Percentiles rank a stretch among this genome's conserved stretches.
phyloP scores from a whole-genome alignment of 169 alveolate species.

The Plasmodium gaboni region DNA sequence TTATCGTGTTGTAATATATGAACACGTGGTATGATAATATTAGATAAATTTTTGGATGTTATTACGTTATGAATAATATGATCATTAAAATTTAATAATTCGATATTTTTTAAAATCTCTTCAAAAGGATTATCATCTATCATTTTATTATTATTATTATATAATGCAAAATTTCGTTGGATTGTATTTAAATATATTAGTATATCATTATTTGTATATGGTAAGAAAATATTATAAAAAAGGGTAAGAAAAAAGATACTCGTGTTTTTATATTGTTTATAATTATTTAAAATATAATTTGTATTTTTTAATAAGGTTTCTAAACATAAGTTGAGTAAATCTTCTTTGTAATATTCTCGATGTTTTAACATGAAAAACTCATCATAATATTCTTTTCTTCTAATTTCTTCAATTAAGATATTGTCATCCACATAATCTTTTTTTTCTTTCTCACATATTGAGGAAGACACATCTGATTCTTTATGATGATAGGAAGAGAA shows the following conservation, averaged over 20 bases:
- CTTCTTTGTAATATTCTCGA: constrained; percentile 74
- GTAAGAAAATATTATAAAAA: constrained; percentile 61
- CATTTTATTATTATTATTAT: neutral
- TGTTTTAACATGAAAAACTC: constrained; percentile 55
- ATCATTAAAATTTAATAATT: constrained; percentile 36
- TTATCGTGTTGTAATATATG: constrained; percentile 58
- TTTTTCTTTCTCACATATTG: neutral
- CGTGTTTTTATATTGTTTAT: constrained; percentile 69
- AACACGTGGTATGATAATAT: constrained; percentile 40
- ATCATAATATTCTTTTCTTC: constrained; percentile 64
- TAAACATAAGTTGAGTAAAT: constrained; percentile 43
- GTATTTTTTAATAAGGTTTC: constrained; percentile 62
- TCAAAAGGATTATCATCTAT: constrained; percentile 3
- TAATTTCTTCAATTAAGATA: constrained; percentile 29
- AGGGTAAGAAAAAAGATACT: constrained; percentile 53
- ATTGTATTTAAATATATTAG: constrained; percentile 36
- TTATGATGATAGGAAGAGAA: too few relatives aligned
- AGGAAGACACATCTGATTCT: too few relatives aligned
- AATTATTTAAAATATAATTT: constrained; percentile 61
- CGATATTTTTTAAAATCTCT: constrained; percentile 30
- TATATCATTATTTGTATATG: constrained; percentile 45
- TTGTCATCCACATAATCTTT: constrained; percentile 18
- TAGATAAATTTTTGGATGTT: constrained; percentile 31
- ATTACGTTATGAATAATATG: constrained; percentile 22
- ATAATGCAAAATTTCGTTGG: constrained; percentile 27